Evolutionary conservation across 352 stramenopile species (phyloP), one percentile per base, ranked within the genome.

Genomic region (Pythium rhizo-oryzae): DNA sequence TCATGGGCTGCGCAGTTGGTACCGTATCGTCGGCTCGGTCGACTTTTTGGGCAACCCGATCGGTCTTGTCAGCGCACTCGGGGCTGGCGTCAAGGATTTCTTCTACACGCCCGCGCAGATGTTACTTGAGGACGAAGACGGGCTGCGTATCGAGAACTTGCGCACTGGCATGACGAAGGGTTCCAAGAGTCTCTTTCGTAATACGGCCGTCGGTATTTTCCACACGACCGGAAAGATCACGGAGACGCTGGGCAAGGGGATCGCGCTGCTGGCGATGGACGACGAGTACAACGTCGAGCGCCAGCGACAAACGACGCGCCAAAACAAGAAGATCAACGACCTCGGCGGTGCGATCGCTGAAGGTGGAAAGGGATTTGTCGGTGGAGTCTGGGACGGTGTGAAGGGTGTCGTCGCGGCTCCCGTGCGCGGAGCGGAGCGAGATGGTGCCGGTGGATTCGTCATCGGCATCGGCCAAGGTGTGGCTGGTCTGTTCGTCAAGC

Each of bases 41-140:
- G 91, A 96, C 44, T 91, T 97, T 30, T 66, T 98, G 46, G 93
- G 93, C 37, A 97, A 97, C 56, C 93, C 93, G 1, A 92, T 96
- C 35, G 91, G 92, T 2, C 82, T 98, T 18, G 89, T 97, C 50
- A 95, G 85, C 53, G 96, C 90, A 4, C 69, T 98, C 9, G 90
- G 90, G 35, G 89, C 91, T 0, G 93, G 93, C 28, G 91, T 98
- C 8, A 94, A 96, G 46, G 93, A 98, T 62, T 98, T 98, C 75
- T 98, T 98, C 67, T 98, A 98, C 72, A 97, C 96, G 25, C 93
- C 93, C 19, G 93, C 92, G 16, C 87, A 98, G 70, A 97, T 97
- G 77, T 75, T 98, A 18, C 78, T 98, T 16, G 90, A 96, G 71
- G 82, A 97, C 54, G 90, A 96, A 60, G 91, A 94, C 33, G 89